A percentile compares a stretch with the other conserved stretches of the same genome.
phyloP scores from a whole-genome alignment of 2,329 filamentous ascomycete genomes.

The Plectosphaerella sp. region DNA sequence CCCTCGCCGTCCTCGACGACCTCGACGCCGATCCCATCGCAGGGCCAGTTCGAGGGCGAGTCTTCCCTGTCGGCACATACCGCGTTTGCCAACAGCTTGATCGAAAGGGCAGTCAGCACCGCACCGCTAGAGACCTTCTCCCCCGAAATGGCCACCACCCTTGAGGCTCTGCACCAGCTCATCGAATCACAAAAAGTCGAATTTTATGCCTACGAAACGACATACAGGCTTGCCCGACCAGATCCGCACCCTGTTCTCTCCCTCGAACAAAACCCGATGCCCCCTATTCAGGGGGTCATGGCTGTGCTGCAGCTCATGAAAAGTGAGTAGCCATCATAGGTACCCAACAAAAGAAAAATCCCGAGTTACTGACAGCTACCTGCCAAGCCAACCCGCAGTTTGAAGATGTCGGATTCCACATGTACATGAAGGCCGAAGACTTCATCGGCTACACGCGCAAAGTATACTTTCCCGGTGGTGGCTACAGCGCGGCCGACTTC shows the following conservation, averaged over 20 bases:
- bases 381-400: constrained; percentile 1
- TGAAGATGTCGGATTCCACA: constrained; percentile 3
- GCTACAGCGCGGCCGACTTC: constrained; percentile 11
- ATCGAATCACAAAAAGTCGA: constrained; percentile 9
- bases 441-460: constrained; percentile 15
- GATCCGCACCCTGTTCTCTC: not conserved
- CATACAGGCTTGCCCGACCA: not conserved
- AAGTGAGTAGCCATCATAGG: not conserved
- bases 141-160: constrained; percentile 13
- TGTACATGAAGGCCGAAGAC: not conserved
- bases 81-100: constrained; percentile 15
- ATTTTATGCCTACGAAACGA: constrained; percentile 5
- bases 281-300: constrained; percentile 10
- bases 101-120: constrained; percentile 11
- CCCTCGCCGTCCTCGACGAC: not conserved
- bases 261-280: constrained; percentile 8
- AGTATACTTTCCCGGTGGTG: constrained; percentile 11
- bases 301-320: constrained; percentile 8
- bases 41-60: constrained; percentile 15
- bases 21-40: constrained; percentile 1
- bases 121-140: constrained; percentile 9
- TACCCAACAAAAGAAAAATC: not conserved
- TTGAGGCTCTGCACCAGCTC: constrained; percentile 8
- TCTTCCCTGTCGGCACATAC: constrained; percentile 14
- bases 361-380: too few relatives aligned